Base-by-base conservation (phyloP, 2,329 filamentous ascomycete genomes). In the Xylariaceae sp. region DNA sequence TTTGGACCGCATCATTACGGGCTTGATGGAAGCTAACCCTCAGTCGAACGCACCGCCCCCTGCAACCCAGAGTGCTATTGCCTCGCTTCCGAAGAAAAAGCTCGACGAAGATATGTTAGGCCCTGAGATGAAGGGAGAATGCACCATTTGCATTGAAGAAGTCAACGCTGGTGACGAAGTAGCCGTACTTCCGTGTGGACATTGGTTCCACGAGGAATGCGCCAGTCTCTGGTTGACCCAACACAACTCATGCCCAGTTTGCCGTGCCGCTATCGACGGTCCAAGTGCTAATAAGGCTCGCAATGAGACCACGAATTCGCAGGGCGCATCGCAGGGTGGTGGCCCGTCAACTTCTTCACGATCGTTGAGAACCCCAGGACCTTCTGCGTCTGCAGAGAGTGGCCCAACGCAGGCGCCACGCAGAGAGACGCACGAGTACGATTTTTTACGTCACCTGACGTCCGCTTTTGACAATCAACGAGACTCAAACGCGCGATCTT, bases 101-200 rank as follows among this genome's bases (percentile, higher is more conserved):
- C 78, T 94, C 1, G 84, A 90, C 54, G 77, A 82, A 59, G 81
- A 87, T 48, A 87, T 95, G 82, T 78, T 95, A 4, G 81, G 79
- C 1, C 71, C 77, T 0, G 83, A 85, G 56, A 82, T 82, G 5
- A 89, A 88, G 59, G 88, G 86, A 48, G 92, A 97, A 70, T 99
- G 94, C 73, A 92, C 90, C 42, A 96, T 99, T 60, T 99, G 94
- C 74, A 96, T 97, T 78, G 92, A 97, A 57, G 84, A 89, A 34
- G 87, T 95, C 62, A 80, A 84, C 30, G 70, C 89, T 42, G 88
- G 86, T 9, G 86, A 89, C 35, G 85, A 89, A 70, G 90, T 93
- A 4, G 83, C 89, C 0, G 82, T 87, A 51, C 75, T 99, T 54
- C 92, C 92, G 0, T 99, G 94, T 75, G 88, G 85, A 60, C 94